Base-by-base conservation (phyloP, 192 early-diverging fungal genomes). In the Gigaspora rosea region DNA sequence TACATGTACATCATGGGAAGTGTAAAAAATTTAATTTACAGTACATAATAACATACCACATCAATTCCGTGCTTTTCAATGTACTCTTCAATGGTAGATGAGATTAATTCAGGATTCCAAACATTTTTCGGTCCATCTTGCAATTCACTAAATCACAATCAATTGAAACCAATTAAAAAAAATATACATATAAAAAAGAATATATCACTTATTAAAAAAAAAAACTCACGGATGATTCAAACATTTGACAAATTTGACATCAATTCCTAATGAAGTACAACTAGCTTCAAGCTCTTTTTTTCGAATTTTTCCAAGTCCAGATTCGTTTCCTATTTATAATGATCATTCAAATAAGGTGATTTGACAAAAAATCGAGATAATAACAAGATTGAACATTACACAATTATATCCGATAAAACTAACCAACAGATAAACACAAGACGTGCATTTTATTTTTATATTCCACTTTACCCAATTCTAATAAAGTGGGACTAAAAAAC, bases 401-500 rank as follows among this genome's bases (percentile, higher is more conserved):
- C 15, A 32, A 46, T 79, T n/a, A 73, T 3, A 46, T 22, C 22
- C 46, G 10, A 46, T 41, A 46, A 27, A 54, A 71, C 61, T 88
- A 85, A 87, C 96, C 97, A 75, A 87, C 90, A 8, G 94, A 94
- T 75, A 97, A 85, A 81, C 95, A 97, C 51, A 98, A 81, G 8
- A 96, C 85, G 22, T 87, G 86, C 36, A 97, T 81, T 8, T 87
- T 85, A 22, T 87, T 86, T 57, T 86, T 87, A 27, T 27, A 27
- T 27, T 27, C 27, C 27, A 27, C 1, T 20, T 81, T 79, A 8
- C 71, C 77, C 48, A 78, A 82, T 12, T 79, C 79, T 62, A 96
- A 75, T 57, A 96, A 75, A 10, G 93, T 93, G 0, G 96, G 96
- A 13, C 89, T 88, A 85, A 98, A 98, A 84, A 98, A 98, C 95